Conservation (phyloP, 768 basidiomycete genomes). For the Brasilioporus rufonigricans region DNA sequence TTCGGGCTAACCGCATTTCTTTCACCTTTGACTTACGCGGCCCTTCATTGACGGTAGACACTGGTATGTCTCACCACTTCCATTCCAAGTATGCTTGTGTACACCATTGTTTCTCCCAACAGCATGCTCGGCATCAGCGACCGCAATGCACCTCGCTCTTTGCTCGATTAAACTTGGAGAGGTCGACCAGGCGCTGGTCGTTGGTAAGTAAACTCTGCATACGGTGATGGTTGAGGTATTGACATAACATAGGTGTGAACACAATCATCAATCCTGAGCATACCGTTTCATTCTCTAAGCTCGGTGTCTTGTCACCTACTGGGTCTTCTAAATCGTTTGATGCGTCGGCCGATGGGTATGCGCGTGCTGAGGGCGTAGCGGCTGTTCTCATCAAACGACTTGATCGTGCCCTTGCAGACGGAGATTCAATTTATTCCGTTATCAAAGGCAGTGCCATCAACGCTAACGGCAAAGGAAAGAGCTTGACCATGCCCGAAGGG, state of each 20-base stretch:
- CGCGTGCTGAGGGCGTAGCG: slow-evolving; percentile 28
- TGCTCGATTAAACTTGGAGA: slow-evolving; percentile 44
- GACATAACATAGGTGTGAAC: slow-evolving; percentile 21
- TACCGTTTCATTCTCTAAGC: slow-evolving; percentile 26
- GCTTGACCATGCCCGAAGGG: slow-evolving; percentile 35
- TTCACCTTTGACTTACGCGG: slow-evolving; percentile 39
- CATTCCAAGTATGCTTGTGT: background rate
- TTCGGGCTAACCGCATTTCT: slow-evolving; percentile 33
- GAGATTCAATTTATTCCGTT: slow-evolving; percentile 31
- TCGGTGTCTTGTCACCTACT: slow-evolving; percentile 35
- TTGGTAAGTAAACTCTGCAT: slow-evolving; percentile 11
- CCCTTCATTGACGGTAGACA: slow-evolving; percentile 48
- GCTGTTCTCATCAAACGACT: slow-evolving; percentile 36
- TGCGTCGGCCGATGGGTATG: slow-evolving; percentile 33
- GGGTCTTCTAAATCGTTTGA: slow-evolving; percentile 34
- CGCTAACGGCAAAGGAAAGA: slow-evolving; percentile 33
- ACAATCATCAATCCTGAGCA: slow-evolving; percentile 30
- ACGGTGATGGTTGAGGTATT: background rate
- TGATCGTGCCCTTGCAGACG: slow-evolving; percentile 30
- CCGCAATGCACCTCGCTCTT: slow-evolving; percentile 47
- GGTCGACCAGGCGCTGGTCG: slow-evolving; percentile 46
- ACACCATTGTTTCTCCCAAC: background rate
- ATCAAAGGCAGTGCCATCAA: slow-evolving; percentile 35
- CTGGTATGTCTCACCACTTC: slow-evolving; percentile 9
- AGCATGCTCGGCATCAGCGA: slow-evolving; percentile 46